A percentile compares a stretch with the other conserved stretches of the same genome.
Evolutionary conservation across 2,329 filamentous ascomycete genomes (phyloP).

Genomic region (Microdochium paspali): DNA sequence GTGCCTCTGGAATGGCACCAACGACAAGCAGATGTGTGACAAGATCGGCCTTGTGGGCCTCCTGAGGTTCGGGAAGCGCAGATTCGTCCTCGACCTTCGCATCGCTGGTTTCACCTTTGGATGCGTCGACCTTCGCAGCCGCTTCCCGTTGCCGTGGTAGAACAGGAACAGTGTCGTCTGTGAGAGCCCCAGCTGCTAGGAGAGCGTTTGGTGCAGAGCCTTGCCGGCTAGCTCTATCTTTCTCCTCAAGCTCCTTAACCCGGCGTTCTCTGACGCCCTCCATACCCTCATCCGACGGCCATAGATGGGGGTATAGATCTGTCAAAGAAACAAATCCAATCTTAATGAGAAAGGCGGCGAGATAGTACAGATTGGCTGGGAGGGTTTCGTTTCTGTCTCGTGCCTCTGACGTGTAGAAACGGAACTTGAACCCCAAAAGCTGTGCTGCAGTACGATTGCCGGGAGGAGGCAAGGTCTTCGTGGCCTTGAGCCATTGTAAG

Average conservation of each 20-base stretch:
- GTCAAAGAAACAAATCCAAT: slow-evolving; percentile 90
- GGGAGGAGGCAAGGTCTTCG: slow-evolving; percentile 70
- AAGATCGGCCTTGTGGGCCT: slow-evolving; percentile 74
- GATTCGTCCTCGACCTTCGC: slow-evolving; percentile 35
- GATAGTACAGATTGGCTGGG: slow-evolving; percentile 85
- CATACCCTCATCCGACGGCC: slow-evolving; percentile 80
- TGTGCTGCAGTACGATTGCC: slow-evolving; percentile 92
- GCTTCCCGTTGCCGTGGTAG: slow-evolving; percentile 41
- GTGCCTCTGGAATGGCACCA: slow-evolving; percentile 82
- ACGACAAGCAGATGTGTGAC: slow-evolving; percentile 81
- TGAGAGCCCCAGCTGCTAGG: slow-evolving; percentile 74
- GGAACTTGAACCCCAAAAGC: slow-evolving; percentile 90
- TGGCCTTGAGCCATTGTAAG: slow-evolving; percentile 66
- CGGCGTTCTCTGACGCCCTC: slow-evolving; percentile 59
- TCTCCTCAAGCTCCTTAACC: slow-evolving; percentile 67
- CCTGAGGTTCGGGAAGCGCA: slow-evolving; percentile 60
- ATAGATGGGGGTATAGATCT: slow-evolving; percentile 87
- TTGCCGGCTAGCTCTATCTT: slow-evolving; percentile 60
- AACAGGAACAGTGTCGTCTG: slow-evolving; percentile 63
- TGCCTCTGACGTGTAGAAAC: slow-evolving; percentile 80
- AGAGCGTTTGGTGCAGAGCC: slow-evolving; percentile 75
- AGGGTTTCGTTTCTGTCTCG: slow-evolving; percentile 68
- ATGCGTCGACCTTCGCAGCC: slow-evolving; percentile 41
- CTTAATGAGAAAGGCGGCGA: slow-evolving; percentile 89
- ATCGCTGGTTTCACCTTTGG: slow-evolving; percentile 33